Evolutionary conservation across 371 early-diverging fungal genomes (phyloP), one percentile per base, ranked within the genome.

Genomic region (Saksenaea oblongispora): DNA sequence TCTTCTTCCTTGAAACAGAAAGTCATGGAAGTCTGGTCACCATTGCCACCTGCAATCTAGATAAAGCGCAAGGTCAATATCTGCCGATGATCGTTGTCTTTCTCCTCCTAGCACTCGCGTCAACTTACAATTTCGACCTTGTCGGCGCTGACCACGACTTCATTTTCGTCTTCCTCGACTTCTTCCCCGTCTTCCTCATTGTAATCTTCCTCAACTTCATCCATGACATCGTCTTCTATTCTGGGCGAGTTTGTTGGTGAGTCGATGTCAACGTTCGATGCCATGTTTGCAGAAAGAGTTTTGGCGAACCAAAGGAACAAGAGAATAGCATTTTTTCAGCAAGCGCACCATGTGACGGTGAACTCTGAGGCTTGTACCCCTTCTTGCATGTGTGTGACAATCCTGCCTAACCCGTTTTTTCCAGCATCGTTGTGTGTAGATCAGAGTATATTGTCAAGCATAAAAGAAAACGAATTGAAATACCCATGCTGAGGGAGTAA

Each of bases 1-100:
- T 97, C 99, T 76, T 98, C 98, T 61, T 96, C 91, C 62, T 86
- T 84, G 59, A 98, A 86, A 57, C 83, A 83, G 67, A 97, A 95
- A 0, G 98, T 98, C 69, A 91, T 87, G 37, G 90, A 87, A 14
- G 89, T 85, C 42, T 84, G 80, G 76, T 95, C 95, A 27, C 77
- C 73, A 61, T 82, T 79, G 53, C 87, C 87, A 27, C 91, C 89
- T n/a, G 87, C 64, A 24, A 86, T 71, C 87, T 80, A 73, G 34
- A 17, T 15, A 47, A 28, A 51, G n/a, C 14, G 47, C 31, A 39
- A 27, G 18, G 37, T 9, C 24, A 11, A 53, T 31, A 10, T 18
- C 4, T 27, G 11, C 11, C 51, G 17, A 22, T 18, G 41, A 37
- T 57, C 1, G 7, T 31, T 34, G 15, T 10, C n/a, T 26, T 28